Evolutionary conservation across 2,329 filamentous ascomycete species (phyloP).

Genomic region (Trichophyton mentagrophytes): DNA sequence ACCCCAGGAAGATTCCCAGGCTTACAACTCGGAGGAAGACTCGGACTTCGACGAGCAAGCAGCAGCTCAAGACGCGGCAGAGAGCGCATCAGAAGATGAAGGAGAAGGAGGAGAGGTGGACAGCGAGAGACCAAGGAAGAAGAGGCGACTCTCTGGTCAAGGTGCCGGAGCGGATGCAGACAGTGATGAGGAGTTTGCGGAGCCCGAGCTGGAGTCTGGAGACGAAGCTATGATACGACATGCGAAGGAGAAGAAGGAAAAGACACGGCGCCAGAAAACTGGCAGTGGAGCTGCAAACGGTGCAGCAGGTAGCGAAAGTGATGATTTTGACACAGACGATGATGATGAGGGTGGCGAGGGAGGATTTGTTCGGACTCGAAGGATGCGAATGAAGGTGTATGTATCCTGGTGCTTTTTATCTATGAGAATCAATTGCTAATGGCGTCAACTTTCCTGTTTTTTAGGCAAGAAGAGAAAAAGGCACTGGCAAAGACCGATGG

Average conservation of each 20-base stretch:
- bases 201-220: conserved; percentile 40
- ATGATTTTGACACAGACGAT: conserved; percentile 16
- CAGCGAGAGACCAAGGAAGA: conserved; percentile 23
- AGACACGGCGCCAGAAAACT: conserved; percentile 27
- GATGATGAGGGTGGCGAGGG: conserved; percentile 36
- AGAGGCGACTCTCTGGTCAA: conserved; percentile 26
- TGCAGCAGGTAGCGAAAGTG: conserved; percentile 24
- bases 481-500: conserved; percentile 34
- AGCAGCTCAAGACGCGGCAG: conserved; percentile 19
- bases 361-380: conserved; percentile 42
- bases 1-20: background rate
- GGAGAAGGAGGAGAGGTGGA: conserved; percentile 22
- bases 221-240: conserved; percentile 45
- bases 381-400: conserved; percentile 39
- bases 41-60: conserved; percentile 33
- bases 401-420: conserved; percentile 7
- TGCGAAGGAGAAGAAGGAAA: conserved; percentile 30
- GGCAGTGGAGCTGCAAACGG: conserved; percentile 22
- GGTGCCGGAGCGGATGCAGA: conserved; percentile 13
- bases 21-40: conserved; percentile 32
- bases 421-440: background rate
- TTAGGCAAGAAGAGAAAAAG: conserved; percentile 36
- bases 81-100: conserved; percentile 14
- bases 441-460: background rate
- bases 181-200: conserved; percentile 11